Conservation (phyloP, 352 stramenopile species). For the Globisporangium ultimum region DNA sequence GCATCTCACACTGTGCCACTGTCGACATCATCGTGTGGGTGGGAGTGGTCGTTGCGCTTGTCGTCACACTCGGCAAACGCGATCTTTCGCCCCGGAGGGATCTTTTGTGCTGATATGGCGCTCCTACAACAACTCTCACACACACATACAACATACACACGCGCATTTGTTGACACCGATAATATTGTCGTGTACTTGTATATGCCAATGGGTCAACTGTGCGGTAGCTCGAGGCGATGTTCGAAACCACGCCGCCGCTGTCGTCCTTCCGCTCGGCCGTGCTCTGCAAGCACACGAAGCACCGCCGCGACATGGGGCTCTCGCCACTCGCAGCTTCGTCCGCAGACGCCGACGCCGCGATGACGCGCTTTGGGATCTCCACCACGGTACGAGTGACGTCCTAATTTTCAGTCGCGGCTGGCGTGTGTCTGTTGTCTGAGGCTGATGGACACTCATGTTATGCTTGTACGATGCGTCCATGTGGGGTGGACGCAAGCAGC, state of each 20-base stretch:
- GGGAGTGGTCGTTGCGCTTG: not conserved
- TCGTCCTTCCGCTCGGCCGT: constrained; percentile 53
- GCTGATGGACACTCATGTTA: too few relatives aligned
- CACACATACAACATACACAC: too few relatives aligned
- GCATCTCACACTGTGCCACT: not conserved
- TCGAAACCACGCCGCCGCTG: constrained; percentile 48
- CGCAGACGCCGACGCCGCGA: not conserved
- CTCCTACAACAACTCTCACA: too few relatives aligned
- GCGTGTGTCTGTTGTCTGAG: not conserved
- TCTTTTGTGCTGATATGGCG: not conserved
- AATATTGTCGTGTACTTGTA: not conserved
- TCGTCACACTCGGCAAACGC: not conserved
- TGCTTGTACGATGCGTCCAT: too few relatives aligned
- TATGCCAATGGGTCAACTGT: not conserved
- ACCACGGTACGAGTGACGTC: not conserved
- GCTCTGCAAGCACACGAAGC: constrained; percentile 68
- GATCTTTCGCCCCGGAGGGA: not conserved
- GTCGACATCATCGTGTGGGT: not conserved
- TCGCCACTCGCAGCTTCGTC: constrained; percentile 10
- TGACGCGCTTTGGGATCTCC: constrained; percentile 3
- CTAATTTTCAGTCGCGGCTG: not conserved
- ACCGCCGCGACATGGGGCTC: constrained; percentile 19
- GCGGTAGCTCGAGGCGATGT: constrained; percentile 55
- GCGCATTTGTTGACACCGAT: not conserved
- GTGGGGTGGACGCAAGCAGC: too few relatives aligned